Percentiles rank a stretch among this genome's conserved stretches.
Evolutionary conservation across 2,329 filamentous ascomycete genomes (phyloP).

Genomic region (Pseudogymnoascus sp.): DNA sequence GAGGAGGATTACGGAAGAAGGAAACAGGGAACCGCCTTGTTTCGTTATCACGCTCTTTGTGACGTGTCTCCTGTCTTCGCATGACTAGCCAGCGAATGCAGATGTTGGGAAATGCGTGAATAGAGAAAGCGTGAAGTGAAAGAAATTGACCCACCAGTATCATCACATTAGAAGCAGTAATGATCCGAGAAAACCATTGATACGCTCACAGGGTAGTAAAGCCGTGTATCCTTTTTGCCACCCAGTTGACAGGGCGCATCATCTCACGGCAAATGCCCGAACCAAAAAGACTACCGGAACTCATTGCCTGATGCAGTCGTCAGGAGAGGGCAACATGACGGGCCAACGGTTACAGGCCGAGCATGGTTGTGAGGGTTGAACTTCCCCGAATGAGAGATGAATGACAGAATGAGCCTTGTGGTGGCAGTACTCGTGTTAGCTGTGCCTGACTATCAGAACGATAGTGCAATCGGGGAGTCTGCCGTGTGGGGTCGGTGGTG

Average conservation of each 20-base stretch:
- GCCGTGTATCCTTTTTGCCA: neutral
- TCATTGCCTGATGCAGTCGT: neutral
- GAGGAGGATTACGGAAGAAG: neutral
- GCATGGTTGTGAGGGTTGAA: neutral
- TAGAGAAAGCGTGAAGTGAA: neutral
- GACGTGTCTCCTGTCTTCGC: neutral
- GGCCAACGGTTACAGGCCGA: constrained; percentile 4
- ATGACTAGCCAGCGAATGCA: neutral
- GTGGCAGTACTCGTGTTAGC: neutral
- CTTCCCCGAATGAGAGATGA: neutral
- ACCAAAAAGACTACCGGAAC: neutral
- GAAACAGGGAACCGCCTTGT: neutral
- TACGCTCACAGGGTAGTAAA: neutral
- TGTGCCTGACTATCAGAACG: neutral
- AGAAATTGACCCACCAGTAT: neutral
- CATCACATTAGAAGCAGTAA: neutral
- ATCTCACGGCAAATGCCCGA: neutral
- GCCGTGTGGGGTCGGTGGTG: neutral
- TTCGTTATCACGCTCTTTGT: neutral
- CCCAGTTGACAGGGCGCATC: neutral
- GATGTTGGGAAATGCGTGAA: neutral
- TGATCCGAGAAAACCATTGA: neutral
- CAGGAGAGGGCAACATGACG: neutral
- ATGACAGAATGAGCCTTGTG: neutral
- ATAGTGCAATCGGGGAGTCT: constrained; percentile 1